Evolutionary conservation across 805 yeast genomes (phyloP).

Genomic region (Cyberlindnera misumaiensis): DNA sequence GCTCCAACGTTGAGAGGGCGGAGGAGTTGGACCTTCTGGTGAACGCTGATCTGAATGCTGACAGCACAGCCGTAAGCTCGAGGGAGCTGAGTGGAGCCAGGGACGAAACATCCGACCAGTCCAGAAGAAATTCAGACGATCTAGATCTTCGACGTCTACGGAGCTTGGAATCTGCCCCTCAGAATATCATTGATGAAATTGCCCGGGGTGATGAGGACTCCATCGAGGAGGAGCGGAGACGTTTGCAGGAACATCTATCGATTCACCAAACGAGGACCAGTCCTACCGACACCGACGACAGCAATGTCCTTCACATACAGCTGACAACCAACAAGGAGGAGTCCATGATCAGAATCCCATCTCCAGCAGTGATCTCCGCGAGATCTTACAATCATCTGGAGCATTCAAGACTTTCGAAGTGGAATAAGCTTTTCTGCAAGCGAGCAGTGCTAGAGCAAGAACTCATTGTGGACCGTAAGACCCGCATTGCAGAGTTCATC

Average conservation of each 20-base stretch:
- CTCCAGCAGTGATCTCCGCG: too few species aligned
- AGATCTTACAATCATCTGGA: too few species aligned
- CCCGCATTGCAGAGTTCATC: constrained; percentile 29
- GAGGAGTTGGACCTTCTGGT: constrained; percentile 22
- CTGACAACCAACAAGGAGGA: neutral
- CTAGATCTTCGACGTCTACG: constrained; percentile 4
- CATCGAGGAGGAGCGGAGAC: constrained; percentile 15
- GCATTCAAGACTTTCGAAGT: too few species aligned
- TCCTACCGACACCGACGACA: neutral
- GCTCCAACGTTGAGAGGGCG: constrained; percentile 21
- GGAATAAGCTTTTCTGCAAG: constrained; percentile 16
- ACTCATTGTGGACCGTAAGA: constrained; percentile 11
- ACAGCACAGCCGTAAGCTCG: neutral
- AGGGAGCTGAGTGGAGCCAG: neutral
- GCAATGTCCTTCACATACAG: neutral
- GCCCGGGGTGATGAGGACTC: constrained; percentile 22
- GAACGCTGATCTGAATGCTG: neutral
- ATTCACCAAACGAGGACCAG: too few species aligned
- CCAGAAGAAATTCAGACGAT: too few species aligned
- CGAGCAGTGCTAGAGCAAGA: constrained; percentile 17
- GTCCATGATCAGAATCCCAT: neutral
- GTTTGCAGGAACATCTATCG: neutral
- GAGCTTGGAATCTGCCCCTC: constrained; percentile 10
- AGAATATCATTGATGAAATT: constrained; percentile 14
- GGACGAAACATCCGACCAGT: too few species aligned